Evolutionary conservation across 352 stramenopile species (phyloP).

Genomic region (Pilasporangium apinafurcum): DNA sequence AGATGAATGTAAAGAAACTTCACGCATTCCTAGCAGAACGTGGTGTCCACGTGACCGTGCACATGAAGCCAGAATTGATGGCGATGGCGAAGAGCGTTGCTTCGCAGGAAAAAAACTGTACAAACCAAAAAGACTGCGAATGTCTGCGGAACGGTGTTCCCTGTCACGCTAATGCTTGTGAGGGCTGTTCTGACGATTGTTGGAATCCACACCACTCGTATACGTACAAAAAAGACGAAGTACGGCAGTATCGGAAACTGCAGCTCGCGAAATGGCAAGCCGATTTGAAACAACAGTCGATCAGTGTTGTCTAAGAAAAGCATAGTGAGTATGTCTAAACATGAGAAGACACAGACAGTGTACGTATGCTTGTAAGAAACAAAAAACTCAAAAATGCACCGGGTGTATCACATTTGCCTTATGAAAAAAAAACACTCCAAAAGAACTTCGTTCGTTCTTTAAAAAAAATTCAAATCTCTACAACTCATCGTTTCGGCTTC

Average conservation of each 20-base stretch:
- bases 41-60: slow-evolving; percentile 31
- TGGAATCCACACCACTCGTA: slow-evolving; percentile 68
- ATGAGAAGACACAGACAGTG: slow-evolving; percentile 2
- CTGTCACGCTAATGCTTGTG: slow-evolving; percentile 70
- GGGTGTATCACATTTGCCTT: not conserved
- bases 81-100: slow-evolving; percentile 58
- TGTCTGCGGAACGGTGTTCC: slow-evolving; percentile 66
- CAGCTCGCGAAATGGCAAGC: slow-evolving; percentile 54
- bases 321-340: not conserved
- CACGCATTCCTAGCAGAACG: slow-evolving; percentile 56
- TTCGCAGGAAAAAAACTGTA: slow-evolving; percentile 65
- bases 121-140: slow-evolving; percentile 56
- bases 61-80: slow-evolving; percentile 65
- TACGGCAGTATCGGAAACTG: slow-evolving; percentile 66
- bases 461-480: slow-evolving; percentile 1
- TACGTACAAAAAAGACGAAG: slow-evolving; percentile 63
- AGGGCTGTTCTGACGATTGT: slow-evolving; percentile 67
- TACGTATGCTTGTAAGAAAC: slow-evolving; percentile 1
- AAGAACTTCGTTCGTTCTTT: not conserved
- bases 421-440: not conserved
- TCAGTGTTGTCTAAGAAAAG: slow-evolving; percentile 22
- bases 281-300: slow-evolving; percentile 8
- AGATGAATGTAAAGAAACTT: slow-evolving; percentile 84
- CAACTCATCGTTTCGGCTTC: not conserved
- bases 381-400: not conserved